Evolutionary conservation across 2,329 filamentous ascomycete genomes (phyloP).

Genomic region (Aspergillus novofumigatus): DNA sequence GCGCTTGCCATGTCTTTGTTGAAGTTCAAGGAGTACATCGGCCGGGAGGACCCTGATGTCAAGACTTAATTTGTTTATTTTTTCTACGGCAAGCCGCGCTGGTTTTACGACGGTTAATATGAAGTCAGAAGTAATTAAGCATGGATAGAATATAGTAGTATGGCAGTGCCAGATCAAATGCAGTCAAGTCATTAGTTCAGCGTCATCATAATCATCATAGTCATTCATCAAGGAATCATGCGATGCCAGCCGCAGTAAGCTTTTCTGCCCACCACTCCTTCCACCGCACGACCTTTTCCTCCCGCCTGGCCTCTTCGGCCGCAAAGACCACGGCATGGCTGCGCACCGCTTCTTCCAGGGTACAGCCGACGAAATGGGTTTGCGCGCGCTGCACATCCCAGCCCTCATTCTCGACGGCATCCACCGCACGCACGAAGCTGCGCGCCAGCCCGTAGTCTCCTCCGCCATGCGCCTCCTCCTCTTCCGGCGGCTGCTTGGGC

Average conservation of each 20-base stretch:
- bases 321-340: constrained; percentile 94
- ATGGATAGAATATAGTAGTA: neutral
- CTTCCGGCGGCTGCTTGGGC: constrained; percentile 57
- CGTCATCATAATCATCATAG: constrained; percentile 6
- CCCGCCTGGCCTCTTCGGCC: constrained; percentile 76
- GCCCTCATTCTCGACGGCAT: constrained; percentile 68
- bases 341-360: constrained; percentile 77
- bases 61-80: constrained; percentile 65
- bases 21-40: constrained; percentile 90
- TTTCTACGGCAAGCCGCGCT: neutral
- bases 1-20: constrained; percentile 77
- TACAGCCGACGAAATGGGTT: constrained; percentile 70
- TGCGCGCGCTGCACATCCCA: constrained; percentile 69
- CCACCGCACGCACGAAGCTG: constrained; percentile 78
- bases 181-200: neutral
- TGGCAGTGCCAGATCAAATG: neutral
- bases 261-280: constrained; percentile 66
- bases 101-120: neutral
- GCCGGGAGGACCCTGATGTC: constrained; percentile 89
- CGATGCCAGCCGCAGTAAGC: constrained; percentile 28
- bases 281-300: constrained; percentile 70
- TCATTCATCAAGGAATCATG: neutral
- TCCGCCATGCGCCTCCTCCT: constrained; percentile 62
- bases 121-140: neutral
- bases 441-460: constrained; percentile 75